Evolutionary conservation across 192 early-diverging fungal genomes (phyloP).

Genomic region (Umbelopsis vinacea): DNA sequence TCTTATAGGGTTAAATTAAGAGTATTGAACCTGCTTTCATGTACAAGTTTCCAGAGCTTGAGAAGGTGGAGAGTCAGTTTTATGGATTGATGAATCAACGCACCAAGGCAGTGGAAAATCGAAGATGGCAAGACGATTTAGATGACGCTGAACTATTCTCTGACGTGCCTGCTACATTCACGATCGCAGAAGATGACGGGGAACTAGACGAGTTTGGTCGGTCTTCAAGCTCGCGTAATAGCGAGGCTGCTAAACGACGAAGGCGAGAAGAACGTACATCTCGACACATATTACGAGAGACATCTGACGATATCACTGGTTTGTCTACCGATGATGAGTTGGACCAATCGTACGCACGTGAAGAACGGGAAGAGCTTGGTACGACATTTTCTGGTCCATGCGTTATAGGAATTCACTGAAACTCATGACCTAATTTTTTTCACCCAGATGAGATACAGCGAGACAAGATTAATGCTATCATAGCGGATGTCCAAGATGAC

Average conservation of each 20-base stretch:
- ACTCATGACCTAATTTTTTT: constrained; percentile 5
- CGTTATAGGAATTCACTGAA: background rate
- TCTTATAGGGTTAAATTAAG: background rate
- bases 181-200: background rate
- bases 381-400: background rate
- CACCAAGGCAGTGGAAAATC: constrained; percentile 36
- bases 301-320: constrained; percentile 26
- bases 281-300: constrained; percentile 17
- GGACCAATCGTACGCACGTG: constrained; percentile 27
- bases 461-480: constrained; percentile 27
- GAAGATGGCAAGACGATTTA: constrained; percentile 41
- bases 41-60: constrained; percentile 52
- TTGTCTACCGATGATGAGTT: constrained; percentile 60
- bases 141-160: constrained; percentile 51
- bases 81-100: constrained; percentile 38
- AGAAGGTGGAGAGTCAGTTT: constrained; percentile 54
- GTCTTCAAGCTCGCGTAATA: constrained; percentile 31
- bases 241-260: constrained; percentile 30
- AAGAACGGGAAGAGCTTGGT: constrained; percentile 42
- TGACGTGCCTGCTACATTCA: constrained; percentile 32
- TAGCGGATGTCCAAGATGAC: constrained; percentile 51
- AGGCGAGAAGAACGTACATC: constrained; percentile 33
- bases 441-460: constrained; percentile 40
- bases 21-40: background rate
- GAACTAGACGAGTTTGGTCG: constrained; percentile 51